These are phyloP conservation scores for Daldinia sp. DNA, from an alignment of 2,329 filamentous ascomycete species.

Conservation along the genomic window DNA sequence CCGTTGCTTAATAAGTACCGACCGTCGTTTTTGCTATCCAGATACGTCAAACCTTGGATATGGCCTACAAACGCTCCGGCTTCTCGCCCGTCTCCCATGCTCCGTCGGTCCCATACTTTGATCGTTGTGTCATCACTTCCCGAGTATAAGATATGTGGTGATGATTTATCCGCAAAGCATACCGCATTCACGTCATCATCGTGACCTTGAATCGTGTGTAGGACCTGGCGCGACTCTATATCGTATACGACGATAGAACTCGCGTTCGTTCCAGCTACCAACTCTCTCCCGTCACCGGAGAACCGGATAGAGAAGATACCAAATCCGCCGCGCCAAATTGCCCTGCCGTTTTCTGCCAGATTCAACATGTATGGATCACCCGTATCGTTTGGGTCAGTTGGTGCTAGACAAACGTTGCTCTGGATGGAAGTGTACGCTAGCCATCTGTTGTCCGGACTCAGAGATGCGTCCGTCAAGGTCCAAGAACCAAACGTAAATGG, in stretches of 20 bases:
- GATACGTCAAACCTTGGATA: conserved; percentile 71
- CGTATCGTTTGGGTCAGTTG: conserved; percentile 83
- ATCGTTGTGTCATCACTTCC: conserved; percentile 94
- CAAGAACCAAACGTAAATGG: conserved; percentile 87
- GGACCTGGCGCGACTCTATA: conserved; percentile 78
- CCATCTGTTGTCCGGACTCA: conserved; percentile 91
- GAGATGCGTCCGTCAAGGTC: conserved; percentile 93
- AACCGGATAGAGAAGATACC: conserved; percentile 92
- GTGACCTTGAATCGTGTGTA: conserved; percentile 81
- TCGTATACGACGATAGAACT: conserved; percentile 89
- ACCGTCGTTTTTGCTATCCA: conserved; percentile 75
- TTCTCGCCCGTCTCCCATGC: conserved; percentile 82
- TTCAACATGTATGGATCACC: conserved; percentile 84
- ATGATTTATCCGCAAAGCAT: conserved; percentile 88
- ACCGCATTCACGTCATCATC: conserved; percentile 94
- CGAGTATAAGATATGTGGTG: conserved; percentile 93
- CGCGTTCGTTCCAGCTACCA: conserved; percentile 87
- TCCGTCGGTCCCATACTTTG: conserved; percentile 95
- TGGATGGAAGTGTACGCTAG: conserved; percentile 92
- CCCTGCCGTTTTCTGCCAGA: conserved; percentile 60
- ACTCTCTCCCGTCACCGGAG: conserved; percentile 87
- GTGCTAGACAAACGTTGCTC: conserved; percentile 82
- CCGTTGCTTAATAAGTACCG: conserved; percentile 90
- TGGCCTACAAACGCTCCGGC: conserved; percentile 73
- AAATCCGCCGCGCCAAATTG: conserved; percentile 53